Conservation (phyloP, 2,329 filamentous ascomycete genomes). For the Penicillium sp. region DNA sequence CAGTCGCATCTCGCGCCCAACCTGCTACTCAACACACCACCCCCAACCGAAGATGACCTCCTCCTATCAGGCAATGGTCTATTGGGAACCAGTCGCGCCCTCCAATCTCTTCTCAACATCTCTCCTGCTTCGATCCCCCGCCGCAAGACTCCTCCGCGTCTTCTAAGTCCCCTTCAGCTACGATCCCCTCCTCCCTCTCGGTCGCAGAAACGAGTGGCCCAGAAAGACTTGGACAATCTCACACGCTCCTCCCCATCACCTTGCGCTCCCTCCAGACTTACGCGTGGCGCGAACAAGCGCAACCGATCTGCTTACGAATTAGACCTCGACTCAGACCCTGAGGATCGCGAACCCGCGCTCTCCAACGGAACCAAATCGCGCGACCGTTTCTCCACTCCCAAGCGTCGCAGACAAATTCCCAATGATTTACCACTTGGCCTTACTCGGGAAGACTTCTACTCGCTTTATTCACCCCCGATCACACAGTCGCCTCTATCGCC, state of each 20-base stretch:
- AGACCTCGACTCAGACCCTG: too few species aligned
- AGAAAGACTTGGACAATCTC: conserved; percentile 11
- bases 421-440: conserved; percentile 40
- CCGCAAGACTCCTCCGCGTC: too few species aligned
- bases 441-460: conserved; percentile 37
- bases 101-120: conserved; percentile 35
- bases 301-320: too few species aligned
- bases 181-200: conserved; percentile 18
- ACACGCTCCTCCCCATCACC: conserved; percentile 18
- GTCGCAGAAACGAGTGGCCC: too few species aligned
- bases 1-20: conserved; percentile 30
- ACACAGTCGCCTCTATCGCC: conserved; percentile 28
- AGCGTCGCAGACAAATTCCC: conserved; percentile 37
- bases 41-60: conserved; percentile 30
- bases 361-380: too few species aligned
- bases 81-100: conserved; percentile 36
- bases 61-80: conserved; percentile 33
- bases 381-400: conserved; percentile 37
- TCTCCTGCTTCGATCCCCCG: conserved; percentile 36
- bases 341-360: too few species aligned
- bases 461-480: conserved; percentile 30
- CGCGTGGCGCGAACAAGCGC: conserved; percentile 35
- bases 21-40: conserved; percentile 33
- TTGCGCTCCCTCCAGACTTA: conserved; percentile 22
- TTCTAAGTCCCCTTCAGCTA: conserved; percentile 26